Conservation (phyloP, 2,329 filamentous ascomycete species). For the Alternaria infectoria region DNA sequence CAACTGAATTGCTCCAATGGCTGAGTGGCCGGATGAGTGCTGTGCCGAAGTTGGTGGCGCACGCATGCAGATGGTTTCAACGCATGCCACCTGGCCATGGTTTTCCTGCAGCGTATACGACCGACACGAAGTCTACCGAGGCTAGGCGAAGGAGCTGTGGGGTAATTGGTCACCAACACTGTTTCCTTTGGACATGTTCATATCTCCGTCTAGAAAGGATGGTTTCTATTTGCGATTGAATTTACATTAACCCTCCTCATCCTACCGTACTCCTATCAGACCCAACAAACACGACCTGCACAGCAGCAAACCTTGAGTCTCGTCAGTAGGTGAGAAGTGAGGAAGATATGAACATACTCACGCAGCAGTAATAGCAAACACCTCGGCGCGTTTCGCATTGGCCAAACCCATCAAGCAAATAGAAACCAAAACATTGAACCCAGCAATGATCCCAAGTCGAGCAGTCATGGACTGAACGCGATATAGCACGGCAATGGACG, state of each 20-base stretch:
- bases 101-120: background rate
- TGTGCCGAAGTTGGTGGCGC: background rate
- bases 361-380: slow-evolving; percentile 5
- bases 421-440: background rate
- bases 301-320: background rate
- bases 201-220: background rate
- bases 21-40: background rate
- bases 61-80: background rate
- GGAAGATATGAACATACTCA: background rate
- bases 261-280: background rate
- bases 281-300: slow-evolving; percentile 2
- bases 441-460: background rate
- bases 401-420: background rate
- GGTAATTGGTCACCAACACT: background rate
- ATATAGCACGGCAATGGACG: background rate
- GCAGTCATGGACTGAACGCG: background rate
- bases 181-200: background rate
- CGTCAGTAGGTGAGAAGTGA: background rate
- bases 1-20: background rate
- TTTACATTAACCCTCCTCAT: background rate
- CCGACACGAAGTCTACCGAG: background rate
- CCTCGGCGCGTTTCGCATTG: background rate
- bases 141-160: background rate
- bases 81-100: background rate
- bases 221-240: background rate